A percentile compares a stretch with the other conserved stretches of the same genome.
phyloP scores from a whole-genome alignment of 2,329 filamentous ascomycete genomes.

The Cucurbitaria berberidis region DNA sequence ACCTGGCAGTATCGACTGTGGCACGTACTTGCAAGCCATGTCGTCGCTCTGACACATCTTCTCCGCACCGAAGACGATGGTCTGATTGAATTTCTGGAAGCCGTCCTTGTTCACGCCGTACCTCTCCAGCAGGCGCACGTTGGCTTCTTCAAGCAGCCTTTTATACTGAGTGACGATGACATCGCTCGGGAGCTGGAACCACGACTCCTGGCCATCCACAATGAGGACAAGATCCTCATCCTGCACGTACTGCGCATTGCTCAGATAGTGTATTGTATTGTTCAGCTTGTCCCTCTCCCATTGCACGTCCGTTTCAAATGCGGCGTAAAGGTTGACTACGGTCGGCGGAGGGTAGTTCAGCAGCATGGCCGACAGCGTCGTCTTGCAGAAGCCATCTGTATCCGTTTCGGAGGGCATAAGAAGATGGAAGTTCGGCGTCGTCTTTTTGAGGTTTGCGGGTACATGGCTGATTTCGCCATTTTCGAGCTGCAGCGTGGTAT shows the following conservation, averaged over 20 bases:
- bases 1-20: conserved; percentile 57
- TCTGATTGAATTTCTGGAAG: conserved; percentile 53
- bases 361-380: conserved; percentile 63
- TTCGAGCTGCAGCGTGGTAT: conserved; percentile 44
- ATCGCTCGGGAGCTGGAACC: conserved; percentile 69
- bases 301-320: conserved; percentile 27
- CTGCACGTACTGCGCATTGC: conserved; percentile 54
- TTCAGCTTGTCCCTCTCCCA: conserved; percentile 55
- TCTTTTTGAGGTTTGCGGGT: conserved; percentile 39
- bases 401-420: conserved; percentile 59
- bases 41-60: conserved; percentile 60
- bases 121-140: conserved; percentile 57
- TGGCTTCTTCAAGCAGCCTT: conserved; percentile 59
- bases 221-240: conserved; percentile 68
- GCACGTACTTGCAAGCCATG: conserved; percentile 60
- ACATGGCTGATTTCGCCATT: conserved; percentile 37
- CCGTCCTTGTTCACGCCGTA: conserved; percentile 51
- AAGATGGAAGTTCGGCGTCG: conserved; percentile 58
- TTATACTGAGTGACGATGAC: conserved; percentile 69
- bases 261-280: conserved; percentile 57
- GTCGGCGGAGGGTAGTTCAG: conserved; percentile 65
- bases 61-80: conserved; percentile 62
- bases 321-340: conserved; percentile 55
- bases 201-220: conserved; percentile 68
- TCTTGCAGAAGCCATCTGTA: conserved; percentile 62